Percentiles rank a stretch among this genome's conserved stretches.
Evolutionary conservation across 768 basidiomycete species (phyloP).

Genomic region (Dioszegia hungarica): DNA sequence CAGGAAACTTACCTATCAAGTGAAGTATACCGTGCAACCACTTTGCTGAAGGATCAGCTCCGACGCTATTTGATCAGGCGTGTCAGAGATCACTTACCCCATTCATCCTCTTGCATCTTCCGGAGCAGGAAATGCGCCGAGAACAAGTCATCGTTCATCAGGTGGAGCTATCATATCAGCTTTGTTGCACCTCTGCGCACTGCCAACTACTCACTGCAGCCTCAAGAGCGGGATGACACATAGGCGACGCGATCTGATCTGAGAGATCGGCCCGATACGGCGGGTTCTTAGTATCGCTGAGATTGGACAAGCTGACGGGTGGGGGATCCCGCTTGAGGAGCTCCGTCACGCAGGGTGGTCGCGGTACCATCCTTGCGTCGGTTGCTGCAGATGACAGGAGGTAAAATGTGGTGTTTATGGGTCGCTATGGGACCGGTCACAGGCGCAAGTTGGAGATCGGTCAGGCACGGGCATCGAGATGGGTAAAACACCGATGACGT

Average conservation of each 20-base stretch:
- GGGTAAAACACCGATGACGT: too few species aligned
- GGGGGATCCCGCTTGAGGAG: slow-evolving; percentile 20
- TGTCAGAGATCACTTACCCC: slow-evolving; percentile 11
- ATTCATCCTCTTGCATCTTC: slow-evolving; percentile 37
- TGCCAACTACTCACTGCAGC: neutral
- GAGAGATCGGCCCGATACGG: slow-evolving; percentile 10
- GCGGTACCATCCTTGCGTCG: neutral
- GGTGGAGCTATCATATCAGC: slow-evolving; percentile 14
- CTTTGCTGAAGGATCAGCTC: slow-evolving; percentile 1
- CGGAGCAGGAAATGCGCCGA: slow-evolving; percentile 32
- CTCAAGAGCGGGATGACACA: slow-evolving; percentile 26
- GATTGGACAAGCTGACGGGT: slow-evolving; percentile 13
- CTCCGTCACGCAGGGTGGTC: slow-evolving; percentile 8
- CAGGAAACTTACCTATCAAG: slow-evolving; percentile 11
- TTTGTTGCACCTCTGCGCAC: neutral
- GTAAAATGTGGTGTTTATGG: too few species aligned
- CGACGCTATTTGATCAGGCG: neutral
- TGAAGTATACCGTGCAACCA: slow-evolving; percentile 7
- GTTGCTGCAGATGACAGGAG: too few species aligned
- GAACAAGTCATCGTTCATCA: slow-evolving; percentile 35
- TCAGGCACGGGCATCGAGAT: too few species aligned
- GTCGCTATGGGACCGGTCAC: too few species aligned
- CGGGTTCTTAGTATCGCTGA: slow-evolving; percentile 18
- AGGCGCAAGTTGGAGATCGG: too few species aligned
- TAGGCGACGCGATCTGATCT: slow-evolving; percentile 21